Evolutionary conservation across 345 rosid genomes (phyloP).

Genomic region (Rhizophora mangle): DNA sequence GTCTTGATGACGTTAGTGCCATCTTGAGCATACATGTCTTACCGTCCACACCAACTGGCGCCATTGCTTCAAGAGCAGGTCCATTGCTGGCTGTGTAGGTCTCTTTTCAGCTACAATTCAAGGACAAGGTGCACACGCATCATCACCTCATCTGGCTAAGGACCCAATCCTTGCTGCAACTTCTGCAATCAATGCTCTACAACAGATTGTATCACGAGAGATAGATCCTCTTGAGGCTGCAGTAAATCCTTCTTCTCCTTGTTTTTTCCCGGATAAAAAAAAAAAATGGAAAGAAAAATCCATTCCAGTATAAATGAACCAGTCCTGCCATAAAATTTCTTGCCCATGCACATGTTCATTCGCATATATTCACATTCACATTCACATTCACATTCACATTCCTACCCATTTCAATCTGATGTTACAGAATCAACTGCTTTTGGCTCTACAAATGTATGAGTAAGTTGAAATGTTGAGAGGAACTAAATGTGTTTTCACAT

Average conservation of each 20-base stretch:
- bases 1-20: constrained; percentile 52
- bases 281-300: neutral
- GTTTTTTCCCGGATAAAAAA: neutral
- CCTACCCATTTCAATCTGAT: too few species aligned
- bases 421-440: too few species aligned
- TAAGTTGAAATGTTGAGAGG: too few species aligned
- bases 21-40: constrained; percentile 57
- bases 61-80: constrained; percentile 56
- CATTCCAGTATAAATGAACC: neutral
- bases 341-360: neutral
- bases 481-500: too few species aligned
- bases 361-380: too few species aligned
- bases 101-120: constrained; percentile 43
- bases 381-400: too few species aligned
- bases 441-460: too few species aligned
- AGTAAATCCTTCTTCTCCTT: constrained; percentile 32
- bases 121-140: constrained; percentile 68
- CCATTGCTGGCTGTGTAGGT: constrained; percentile 59
- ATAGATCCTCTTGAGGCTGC: constrained; percentile 62
- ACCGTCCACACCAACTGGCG: constrained; percentile 51
- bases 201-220: constrained; percentile 77
- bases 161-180: constrained; percentile 75
- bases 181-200: constrained; percentile 55
- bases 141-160: constrained; percentile 46
- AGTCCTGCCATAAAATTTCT: neutral